Base-by-base conservation (phyloP, 2,329 filamentous ascomycete species). In the Ilyonectria destructans region DNA sequence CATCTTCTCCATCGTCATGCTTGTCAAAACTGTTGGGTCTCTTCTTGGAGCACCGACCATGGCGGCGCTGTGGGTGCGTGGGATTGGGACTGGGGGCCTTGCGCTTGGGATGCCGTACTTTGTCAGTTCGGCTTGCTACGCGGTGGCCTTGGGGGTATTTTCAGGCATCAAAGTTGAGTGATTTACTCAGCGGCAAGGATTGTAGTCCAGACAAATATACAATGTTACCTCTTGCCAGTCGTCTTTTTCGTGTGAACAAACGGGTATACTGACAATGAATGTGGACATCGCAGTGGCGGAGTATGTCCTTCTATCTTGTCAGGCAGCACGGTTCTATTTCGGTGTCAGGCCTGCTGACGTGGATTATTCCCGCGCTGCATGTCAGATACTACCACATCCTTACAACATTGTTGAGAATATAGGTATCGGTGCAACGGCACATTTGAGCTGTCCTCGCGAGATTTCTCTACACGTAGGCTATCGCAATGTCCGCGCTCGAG, bases 1-100 rank as follows among this genome's bases (percentile, higher is more conserved):
- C 33, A 77, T 86, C 2, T 86, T 86, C 64, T 84, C 85, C 2
- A 81, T 87, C n/a, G 84, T 85, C 15, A 87, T 87, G 84, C 78
- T 87, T 71, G 79, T 85, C 2, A 85, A 85, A 75, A 85, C 85
- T 0, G 75, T 83, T 0, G 85, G 85, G 4, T 85, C 85, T 7
- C 77, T 87, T 10, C 64, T 87, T 0, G 85, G 85, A 0, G 84
- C 84, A 2, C 83, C 84, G 1, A 70, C 84, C 9, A 86, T 87
- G 84, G 84, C 84, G 3, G 67, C 78, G 1, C 60, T 85, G 2
- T 87, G 85, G 85, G 82, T 86, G 6, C 71, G 73, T n/a, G 85
- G 83, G 2, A 83, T 87, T 15, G 75, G 76, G 0, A 68, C 80
- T 0, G 82, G 82, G 1, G 80, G 79, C 1, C 5, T 62, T 19